These are phyloP conservation scores for Backusella tarrabulga DNA, from an alignment of 192 early-diverging fungal species.

Conservation along the genomic window DNA sequence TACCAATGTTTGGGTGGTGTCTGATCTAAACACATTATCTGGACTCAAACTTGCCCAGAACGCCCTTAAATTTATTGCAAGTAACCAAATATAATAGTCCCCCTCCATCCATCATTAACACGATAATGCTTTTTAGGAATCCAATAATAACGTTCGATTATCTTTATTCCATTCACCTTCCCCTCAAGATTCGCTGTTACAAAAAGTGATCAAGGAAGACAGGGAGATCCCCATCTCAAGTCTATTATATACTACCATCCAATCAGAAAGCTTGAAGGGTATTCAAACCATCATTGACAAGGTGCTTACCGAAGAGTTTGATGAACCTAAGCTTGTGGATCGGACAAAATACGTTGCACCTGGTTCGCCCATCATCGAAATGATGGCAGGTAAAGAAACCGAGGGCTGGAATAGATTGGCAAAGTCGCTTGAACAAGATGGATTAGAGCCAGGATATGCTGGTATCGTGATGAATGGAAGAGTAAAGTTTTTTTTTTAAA, in stretches of 20 bases:
- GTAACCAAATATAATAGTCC: not conserved
- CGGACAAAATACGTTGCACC: constrained; percentile 21
- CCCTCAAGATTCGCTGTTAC: not conserved
- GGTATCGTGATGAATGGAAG: constrained; percentile 65
- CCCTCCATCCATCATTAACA: not conserved
- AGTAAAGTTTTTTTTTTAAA: constrained; percentile 18
- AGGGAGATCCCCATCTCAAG: constrained; percentile 8
- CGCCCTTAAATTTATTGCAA: constrained; percentile 47
- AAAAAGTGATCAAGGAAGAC: not conserved
- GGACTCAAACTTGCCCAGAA: constrained; percentile 53
- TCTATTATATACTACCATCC: constrained; percentile 10
- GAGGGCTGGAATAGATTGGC: constrained; percentile 11
- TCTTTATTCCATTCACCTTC: constrained; percentile 40
- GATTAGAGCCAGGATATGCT: constrained; percentile 19
- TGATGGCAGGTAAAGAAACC: constrained; percentile 5
- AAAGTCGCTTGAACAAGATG: constrained; percentile 16
- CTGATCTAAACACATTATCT: constrained; percentile 49
- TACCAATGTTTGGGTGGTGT: constrained; percentile 47
- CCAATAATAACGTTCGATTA: constrained; percentile 38
- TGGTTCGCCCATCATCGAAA: constrained; percentile 32
- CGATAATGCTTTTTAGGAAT: constrained; percentile 14
- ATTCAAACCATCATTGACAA: constrained; percentile 1
- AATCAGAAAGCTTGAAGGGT: constrained; percentile 1
- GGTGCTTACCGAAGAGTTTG: not conserved
- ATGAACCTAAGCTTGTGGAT: not conserved